Conservation (phyloP, 805 yeast species). For the Cyberlindnera lachancei region DNA sequence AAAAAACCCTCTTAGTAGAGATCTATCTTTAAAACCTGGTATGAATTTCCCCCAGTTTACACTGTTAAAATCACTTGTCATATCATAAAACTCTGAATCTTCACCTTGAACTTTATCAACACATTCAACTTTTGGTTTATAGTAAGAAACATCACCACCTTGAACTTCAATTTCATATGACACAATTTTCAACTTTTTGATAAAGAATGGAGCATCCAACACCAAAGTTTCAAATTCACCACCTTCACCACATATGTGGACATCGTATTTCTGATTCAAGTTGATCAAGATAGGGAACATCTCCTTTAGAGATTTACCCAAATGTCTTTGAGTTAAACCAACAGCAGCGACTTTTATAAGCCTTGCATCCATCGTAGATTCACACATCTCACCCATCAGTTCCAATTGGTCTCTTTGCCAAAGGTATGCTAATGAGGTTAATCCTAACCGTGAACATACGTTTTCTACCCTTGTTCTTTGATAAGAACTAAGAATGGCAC, state of each 20-base stretch:
- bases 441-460: conserved; percentile 68
- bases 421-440: conserved; percentile 65
- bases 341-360: conserved; percentile 90
- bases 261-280: conserved; percentile 62
- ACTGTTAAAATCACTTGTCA: conserved; percentile 8
- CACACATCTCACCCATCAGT: conserved; percentile 76
- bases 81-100: conserved; percentile 15
- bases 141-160: conserved; percentile 64
- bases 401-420: conserved; percentile 88
- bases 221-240: conserved; percentile 96
- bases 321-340: conserved; percentile 60
- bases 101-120: conserved; percentile 29
- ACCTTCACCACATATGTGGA: conserved; percentile 97
- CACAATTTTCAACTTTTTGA: conserved; percentile 31
- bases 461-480: conserved; percentile 91
- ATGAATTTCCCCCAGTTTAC: conserved; percentile 19
- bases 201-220: conserved; percentile 82
- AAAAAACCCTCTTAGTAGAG: conserved; percentile 35
- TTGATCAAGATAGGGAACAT: conserved; percentile 49
- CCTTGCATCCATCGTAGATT: conserved; percentile 63
- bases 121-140: conserved; percentile 46
- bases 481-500: conserved; percentile 93
- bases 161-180: conserved; percentile 14
- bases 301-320: conserved; percentile 62
- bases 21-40: conserved; percentile 5